Evolutionary conservation across 2,329 filamentous ascomycete genomes (phyloP), one percentile per base, ranked within the genome.

Genomic region (Neocatenulostroma microsporum): DNA sequence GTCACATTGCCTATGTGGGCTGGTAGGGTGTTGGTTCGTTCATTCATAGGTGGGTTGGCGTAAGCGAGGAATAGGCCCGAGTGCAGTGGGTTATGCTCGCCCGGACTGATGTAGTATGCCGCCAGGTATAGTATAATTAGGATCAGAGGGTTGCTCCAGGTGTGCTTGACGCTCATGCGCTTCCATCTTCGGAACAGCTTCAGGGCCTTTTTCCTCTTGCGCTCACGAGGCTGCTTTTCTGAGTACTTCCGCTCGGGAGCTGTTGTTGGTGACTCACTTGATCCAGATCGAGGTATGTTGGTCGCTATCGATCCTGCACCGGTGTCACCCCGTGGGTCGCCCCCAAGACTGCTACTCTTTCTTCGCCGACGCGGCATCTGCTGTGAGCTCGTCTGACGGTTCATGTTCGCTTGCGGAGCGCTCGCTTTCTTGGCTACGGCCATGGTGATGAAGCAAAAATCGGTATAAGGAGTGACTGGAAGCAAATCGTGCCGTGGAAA

Each of bases 21-120:
- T 12, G 82, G 75, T 2, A 60, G 47, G 2, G 55, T 53, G 44
- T 53, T 41, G 13, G 56, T 59, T 21, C 53, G 50, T 37, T 58
- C 54, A 41, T 51, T 32, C 25, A 53, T 39, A 21, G 54, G 44
- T 12, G 56, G 55, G 40, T 88, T 70, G 39, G 77, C 76, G 67
- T 96, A 96, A 34, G 87, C 91, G 42, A 95, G 78, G 72, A 94
- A 94, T 61, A 95, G 78, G 61, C 86, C 87, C 62, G 72, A 73
- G 63, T 84, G 73, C 47, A 94, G 61, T 10, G 83, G 83, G 61
- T 95, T 95, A 40, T 80, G 77, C 43, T 80, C 70, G 50, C 74
- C 77, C 4, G 88, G 89, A 57, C 87, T 82, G 55, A 84, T 58
- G 47, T 78, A 76, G 64, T 89, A 95, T 43, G 77, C 69, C 33